Evolutionary conservation across 2,329 filamentous ascomycete species (phyloP).

Genomic region (Cytospora mali): DNA sequence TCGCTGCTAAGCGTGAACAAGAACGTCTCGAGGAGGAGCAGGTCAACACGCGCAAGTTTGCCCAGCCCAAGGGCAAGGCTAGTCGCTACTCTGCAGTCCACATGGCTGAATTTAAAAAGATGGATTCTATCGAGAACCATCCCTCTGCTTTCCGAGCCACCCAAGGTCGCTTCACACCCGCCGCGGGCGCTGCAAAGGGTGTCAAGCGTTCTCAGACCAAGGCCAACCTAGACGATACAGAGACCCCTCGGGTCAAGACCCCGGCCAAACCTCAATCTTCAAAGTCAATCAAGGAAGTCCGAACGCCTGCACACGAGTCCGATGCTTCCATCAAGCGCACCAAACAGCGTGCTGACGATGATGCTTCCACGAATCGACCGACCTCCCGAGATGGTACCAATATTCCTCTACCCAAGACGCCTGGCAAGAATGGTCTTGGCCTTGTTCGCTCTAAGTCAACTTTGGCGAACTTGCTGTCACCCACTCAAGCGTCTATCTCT

Average conservation of each 20-base stretch:
- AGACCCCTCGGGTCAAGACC: slow-evolving; percentile 48
- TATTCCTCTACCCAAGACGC: slow-evolving; percentile 53
- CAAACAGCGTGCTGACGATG: slow-evolving; percentile 68
- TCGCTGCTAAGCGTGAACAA: slow-evolving; percentile 63
- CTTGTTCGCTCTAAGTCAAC: slow-evolving; percentile 51
- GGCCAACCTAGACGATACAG: slow-evolving; percentile 61
- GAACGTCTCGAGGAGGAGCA: slow-evolving; percentile 51
- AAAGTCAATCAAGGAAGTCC: slow-evolving; percentile 36
- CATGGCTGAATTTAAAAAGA: slow-evolving; percentile 90
- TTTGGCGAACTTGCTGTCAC: slow-evolving; percentile 67
- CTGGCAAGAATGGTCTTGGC: slow-evolving; percentile 41
- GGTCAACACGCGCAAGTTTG: slow-evolving; percentile 68
- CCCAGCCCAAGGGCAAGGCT: slow-evolving; percentile 75
- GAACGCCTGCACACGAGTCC: slow-evolving; percentile 35
- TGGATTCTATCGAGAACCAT: slow-evolving; percentile 93
- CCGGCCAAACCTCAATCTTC: slow-evolving; percentile 39
- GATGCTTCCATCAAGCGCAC: slow-evolving; percentile 66
- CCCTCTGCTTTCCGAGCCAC: slow-evolving; percentile 74
- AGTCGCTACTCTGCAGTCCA: slow-evolving; percentile 83
- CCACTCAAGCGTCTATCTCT: slow-evolving; percentile 74
- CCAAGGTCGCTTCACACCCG: slow-evolving; percentile 55
- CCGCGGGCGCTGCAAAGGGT: slow-evolving; percentile 37
- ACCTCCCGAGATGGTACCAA: slow-evolving; percentile 54
- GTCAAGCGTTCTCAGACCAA: slow-evolving; percentile 59
- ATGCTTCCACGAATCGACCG: slow-evolving; percentile 68